These are phyloP conservation scores for Wickerhamomyces chaumierensis DNA, from an alignment of 805 yeast species.

Conservation along the genomic window DNA sequence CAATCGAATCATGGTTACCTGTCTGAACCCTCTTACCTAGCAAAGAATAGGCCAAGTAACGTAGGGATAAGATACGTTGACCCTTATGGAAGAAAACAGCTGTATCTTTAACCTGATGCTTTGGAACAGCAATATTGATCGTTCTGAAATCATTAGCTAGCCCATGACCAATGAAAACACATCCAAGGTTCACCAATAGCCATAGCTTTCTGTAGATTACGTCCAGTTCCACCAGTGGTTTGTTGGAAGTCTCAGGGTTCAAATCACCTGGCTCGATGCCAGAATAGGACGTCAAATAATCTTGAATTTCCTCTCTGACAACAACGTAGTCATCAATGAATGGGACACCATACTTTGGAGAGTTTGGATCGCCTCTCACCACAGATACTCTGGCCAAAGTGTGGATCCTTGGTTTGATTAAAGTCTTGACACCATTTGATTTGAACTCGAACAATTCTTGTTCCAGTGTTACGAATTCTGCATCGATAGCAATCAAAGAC, in stretches of 20 bases:
- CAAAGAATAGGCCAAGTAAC: conserved; percentile 75
- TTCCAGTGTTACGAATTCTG: conserved; percentile 81
- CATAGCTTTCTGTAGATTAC: conserved; percentile 83
- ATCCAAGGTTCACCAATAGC: conserved; percentile 80
- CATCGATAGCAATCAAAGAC: conserved; percentile 82
- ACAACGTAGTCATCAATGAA: conserved; percentile 90
- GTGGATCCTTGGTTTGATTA: conserved; percentile 64
- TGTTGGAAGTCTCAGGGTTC: conserved; percentile 52
- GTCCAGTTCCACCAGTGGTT: conserved; percentile 66
- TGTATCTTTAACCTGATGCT: conserved; percentile 80
- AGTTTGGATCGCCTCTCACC: conserved; percentile 51
- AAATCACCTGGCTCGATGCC: conserved; percentile 94
- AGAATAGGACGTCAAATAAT: conserved; percentile 80
- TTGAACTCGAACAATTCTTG: conserved; percentile 74
- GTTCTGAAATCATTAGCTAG: conserved; percentile 84
- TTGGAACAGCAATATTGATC: conserved; percentile 84
- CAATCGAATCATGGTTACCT: conserved; percentile 94
- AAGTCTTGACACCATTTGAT: conserved; percentile 55
- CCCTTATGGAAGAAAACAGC: conserved; percentile 67
- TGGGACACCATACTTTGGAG: conserved; percentile 56
- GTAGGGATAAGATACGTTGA: conserved; percentile 70
- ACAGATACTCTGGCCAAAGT: conserved; percentile 88
- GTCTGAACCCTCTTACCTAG: conserved; percentile 71
- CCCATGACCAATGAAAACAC: conserved; percentile 93
- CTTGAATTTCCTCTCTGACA: conserved; percentile 59